Evolutionary conservation across 495 filamentous ascomycete genomes (phyloP).

Genomic region (Neurospora sp.): DNA sequence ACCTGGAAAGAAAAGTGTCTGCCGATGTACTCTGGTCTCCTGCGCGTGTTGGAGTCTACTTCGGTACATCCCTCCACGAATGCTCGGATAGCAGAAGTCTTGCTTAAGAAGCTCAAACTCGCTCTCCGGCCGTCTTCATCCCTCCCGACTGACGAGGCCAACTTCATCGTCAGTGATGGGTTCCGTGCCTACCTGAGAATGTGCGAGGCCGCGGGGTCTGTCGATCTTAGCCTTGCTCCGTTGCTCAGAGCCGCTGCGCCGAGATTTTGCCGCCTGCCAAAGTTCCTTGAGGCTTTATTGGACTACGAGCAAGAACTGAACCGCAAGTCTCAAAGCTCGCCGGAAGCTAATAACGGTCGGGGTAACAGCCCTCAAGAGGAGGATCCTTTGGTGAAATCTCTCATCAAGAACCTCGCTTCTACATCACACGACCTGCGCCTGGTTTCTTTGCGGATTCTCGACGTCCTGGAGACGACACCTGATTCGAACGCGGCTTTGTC

Average conservation of each 20-base stretch:
- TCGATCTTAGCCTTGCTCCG: constrained; percentile 45
- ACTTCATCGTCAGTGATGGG: constrained; percentile 46
- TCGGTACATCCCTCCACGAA: constrained; percentile 43
- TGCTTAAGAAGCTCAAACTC: constrained; percentile 46
- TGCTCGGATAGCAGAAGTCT: constrained; percentile 41
- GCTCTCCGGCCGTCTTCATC: constrained; percentile 45
- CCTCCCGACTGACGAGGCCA: constrained; percentile 43
- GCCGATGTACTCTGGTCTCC: constrained; percentile 44
- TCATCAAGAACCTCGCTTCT: constrained; percentile 61
- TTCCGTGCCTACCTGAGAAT: constrained; percentile 45
- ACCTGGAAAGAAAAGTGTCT: constrained; percentile 46
- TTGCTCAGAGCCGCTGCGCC: constrained; percentile 50
- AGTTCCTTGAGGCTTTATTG: constrained; percentile 58
- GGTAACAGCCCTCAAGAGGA: constrained; percentile 32
- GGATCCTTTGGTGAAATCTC: constrained; percentile 45
- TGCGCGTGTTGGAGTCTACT: constrained; percentile 37
- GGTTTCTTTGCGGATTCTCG: constrained; percentile 58
- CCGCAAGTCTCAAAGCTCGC: constrained; percentile 20
- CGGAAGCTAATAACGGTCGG: constrained; percentile 15
- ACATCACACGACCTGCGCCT: constrained; percentile 62
- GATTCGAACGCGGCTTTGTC: constrained; percentile 34
- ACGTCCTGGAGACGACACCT: constrained; percentile 28
- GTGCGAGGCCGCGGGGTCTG: constrained; percentile 33
- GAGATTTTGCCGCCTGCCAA: constrained; percentile 47
- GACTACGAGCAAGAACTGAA: constrained; percentile 45